Conservation (phyloP, 495 filamentous ascomycete genomes). For the Cercophora samala region DNA sequence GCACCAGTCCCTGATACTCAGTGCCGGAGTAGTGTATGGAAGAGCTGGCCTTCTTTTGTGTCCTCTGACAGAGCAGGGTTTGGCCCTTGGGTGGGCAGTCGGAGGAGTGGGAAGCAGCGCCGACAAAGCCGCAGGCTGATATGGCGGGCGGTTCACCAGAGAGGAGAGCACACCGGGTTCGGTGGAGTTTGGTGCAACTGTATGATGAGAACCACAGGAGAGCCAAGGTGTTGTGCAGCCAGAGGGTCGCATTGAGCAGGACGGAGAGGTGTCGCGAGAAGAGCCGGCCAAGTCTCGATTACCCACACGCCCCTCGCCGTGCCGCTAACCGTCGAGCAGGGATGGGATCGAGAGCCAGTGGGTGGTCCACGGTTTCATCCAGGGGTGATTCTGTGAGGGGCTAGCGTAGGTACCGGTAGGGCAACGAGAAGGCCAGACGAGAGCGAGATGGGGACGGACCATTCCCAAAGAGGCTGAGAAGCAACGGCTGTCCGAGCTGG, state of each 20-base stretch:
- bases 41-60: slow-evolving; percentile 21
- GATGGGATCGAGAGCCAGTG: slow-evolving; percentile 29
- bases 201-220: slow-evolving; percentile 26
- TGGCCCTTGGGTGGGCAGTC: slow-evolving; percentile 12
- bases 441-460: slow-evolving; percentile 17
- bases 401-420: slow-evolving; percentile 6
- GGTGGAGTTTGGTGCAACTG: slow-evolving; percentile 33
- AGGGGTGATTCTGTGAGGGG: slow-evolving; percentile 23
- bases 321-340: slow-evolving; percentile 21
- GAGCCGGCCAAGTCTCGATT: slow-evolving; percentile 4
- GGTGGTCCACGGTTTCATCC: slow-evolving; percentile 27
- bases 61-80: slow-evolving; percentile 17
- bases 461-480: slow-evolving; percentile 20
- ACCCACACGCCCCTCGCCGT: slow-evolving; percentile 14
- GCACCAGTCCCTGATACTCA: slow-evolving; percentile 24
- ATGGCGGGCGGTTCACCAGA: slow-evolving; percentile 31
- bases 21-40: slow-evolving; percentile 23
- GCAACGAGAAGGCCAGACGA: slow-evolving; percentile 13
- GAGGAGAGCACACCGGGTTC: slow-evolving; percentile 22
- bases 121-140: slow-evolving; percentile 53
- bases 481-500: slow-evolving; percentile 12
- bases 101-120: slow-evolving; percentile 40
- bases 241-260: slow-evolving; percentile 31
- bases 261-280: slow-evolving; percentile 25
- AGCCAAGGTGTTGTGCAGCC: slow-evolving; percentile 32